phyloP scores from a whole-genome alignment of 148 eudicot genomes.

The Gaultheria prostrata region DNA sequence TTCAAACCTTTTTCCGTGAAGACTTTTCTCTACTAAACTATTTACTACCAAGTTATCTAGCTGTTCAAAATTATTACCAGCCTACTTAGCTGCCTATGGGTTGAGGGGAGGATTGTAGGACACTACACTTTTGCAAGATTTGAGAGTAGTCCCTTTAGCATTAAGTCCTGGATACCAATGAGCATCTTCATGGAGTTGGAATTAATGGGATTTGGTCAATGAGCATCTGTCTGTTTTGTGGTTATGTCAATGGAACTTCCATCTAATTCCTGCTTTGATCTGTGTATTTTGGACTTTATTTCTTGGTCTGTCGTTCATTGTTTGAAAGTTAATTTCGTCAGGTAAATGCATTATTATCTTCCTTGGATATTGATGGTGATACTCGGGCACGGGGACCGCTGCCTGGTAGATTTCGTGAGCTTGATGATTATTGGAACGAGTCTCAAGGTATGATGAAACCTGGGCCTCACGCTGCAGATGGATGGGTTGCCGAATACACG shows the following conservation, averaged over 20 bases:
- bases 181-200: neutral
- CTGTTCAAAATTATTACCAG: neutral
- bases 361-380: slow-evolving; percentile 83
- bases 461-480: slow-evolving; percentile 61
- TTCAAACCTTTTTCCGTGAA: neutral
- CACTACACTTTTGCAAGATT: neutral
- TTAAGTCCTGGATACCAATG: slow-evolving; percentile 10
- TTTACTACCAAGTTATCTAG: neutral
- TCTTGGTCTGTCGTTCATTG: slow-evolving; percentile 7
- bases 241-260: neutral
- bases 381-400: slow-evolving; percentile 59
- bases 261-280: slow-evolving; percentile 7
- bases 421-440: slow-evolving; percentile 94
- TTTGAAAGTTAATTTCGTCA: slow-evolving; percentile 25
- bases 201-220: neutral
- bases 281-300: neutral
- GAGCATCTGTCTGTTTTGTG: neutral
- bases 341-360: slow-evolving; percentile 78
- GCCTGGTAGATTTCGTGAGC: slow-evolving; percentile 75
- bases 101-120: neutral
- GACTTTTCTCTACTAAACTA: neutral
- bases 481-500: slow-evolving; percentile 70
- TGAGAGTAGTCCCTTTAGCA: neutral
- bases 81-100: neutral
- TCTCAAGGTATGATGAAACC: slow-evolving; percentile 65